phyloP scores from a whole-genome alignment of 305 asterid species.

The Fraxinus platypoda region DNA sequence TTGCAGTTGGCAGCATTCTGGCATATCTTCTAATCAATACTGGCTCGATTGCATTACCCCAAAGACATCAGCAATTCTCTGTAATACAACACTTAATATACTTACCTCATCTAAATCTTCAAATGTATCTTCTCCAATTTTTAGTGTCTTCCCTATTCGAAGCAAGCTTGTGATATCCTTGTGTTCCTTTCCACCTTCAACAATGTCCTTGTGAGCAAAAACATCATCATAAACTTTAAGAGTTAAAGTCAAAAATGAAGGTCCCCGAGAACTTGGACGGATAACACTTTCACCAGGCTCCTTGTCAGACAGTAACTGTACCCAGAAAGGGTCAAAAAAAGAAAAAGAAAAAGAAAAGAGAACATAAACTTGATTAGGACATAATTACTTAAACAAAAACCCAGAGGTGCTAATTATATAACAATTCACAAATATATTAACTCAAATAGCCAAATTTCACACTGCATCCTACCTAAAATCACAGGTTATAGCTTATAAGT shows the following conservation, averaged over 20 bases:
- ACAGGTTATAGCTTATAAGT: neutral
- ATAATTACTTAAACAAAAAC: neutral
- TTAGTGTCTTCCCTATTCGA: slow-evolving; percentile 83
- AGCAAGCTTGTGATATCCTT: slow-evolving; percentile 93
- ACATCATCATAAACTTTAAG: slow-evolving; percentile 78
- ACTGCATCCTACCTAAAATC: neutral
- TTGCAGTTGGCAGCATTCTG: slow-evolving; percentile 1
- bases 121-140: slow-evolving; percentile 90
- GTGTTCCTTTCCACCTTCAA: slow-evolving; percentile 90
- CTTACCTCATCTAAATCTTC: slow-evolving; percentile 98
- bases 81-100: neutral
- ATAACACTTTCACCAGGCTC: slow-evolving; percentile 90
- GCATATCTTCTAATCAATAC: slow-evolving; percentile 5
- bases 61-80: neutral
- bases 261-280: slow-evolving; percentile 96
- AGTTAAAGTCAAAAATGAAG: slow-evolving; percentile 77
- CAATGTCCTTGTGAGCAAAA: slow-evolving; percentile 88
- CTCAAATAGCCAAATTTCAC: neutral
- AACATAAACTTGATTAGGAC: neutral
- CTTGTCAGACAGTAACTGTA: slow-evolving; percentile 75
- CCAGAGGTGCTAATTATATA: neutral
- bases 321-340: slow-evolving; percentile 1
- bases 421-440: neutral
- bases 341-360: neutral
- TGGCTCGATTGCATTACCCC: neutral